Evolutionary conservation across 148 eudicot species (phyloP).

Genomic region (Cornus suecica): DNA sequence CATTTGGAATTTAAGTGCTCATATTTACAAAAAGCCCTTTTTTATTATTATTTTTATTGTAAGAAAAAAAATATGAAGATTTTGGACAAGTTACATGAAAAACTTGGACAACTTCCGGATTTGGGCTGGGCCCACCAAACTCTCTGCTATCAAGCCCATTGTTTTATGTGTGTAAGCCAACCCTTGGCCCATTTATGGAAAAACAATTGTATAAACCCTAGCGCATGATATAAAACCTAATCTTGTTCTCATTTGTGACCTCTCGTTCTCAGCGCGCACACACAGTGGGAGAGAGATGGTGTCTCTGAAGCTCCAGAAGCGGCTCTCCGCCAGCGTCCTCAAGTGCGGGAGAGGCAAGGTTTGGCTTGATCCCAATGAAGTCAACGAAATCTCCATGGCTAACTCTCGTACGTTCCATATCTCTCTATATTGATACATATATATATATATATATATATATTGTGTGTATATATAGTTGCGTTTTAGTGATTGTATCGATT

Average conservation of each 20-base stretch:
- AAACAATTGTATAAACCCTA: background rate
- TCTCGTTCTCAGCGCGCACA: background rate
- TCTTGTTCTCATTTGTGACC: background rate
- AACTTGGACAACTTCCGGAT: no score
- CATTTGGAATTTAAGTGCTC: no score
- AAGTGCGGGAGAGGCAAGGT: constrained; percentile 46
- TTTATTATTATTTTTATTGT: no score
- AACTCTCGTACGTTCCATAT: constrained; percentile 55
- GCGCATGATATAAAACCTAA: background rate
- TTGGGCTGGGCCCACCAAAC: no score
- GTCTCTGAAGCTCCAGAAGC: constrained; percentile 53
- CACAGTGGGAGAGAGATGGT: constrained; percentile 70
- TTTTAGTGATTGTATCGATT: background rate
- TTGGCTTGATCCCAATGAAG: constrained; percentile 80
- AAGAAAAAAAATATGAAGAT: no score
- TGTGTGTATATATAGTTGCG: no score
- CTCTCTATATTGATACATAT: background rate
- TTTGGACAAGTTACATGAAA: no score
- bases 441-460: no score
- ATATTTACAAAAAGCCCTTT: no score
- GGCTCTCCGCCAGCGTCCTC: constrained; percentile 48
- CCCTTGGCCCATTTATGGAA: background rate
- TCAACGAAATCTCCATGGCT: constrained; percentile 84
- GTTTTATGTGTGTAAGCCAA: no score
- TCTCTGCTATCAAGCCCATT: no score